A percentile compares a stretch with the other conserved stretches of the same genome.
phyloP scores from a whole-genome alignment of 768 basidiomycete species.

The button mushroom (Agaricus bisporus) region DNA sequence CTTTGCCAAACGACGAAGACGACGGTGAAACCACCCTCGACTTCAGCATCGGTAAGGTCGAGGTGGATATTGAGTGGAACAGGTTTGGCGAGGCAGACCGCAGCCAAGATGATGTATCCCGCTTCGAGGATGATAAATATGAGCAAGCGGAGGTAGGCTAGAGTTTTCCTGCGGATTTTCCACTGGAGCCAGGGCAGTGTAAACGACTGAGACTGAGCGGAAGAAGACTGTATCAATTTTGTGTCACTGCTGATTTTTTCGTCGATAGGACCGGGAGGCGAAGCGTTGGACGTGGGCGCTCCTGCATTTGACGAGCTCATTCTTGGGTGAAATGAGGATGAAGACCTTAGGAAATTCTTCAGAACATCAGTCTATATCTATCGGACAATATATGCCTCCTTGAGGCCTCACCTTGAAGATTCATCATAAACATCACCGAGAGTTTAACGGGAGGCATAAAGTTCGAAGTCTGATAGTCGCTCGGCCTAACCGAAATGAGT shows the following conservation, averaged over 20 bases:
- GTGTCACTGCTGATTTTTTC: too few relatives aligned
- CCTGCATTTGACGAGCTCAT: slow-evolving; percentile 1
- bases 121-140: slow-evolving; percentile 1
- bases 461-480: neutral
- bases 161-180: neutral
- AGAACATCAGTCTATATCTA: neutral
- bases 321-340: neutral
- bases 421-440: too few relatives aligned
- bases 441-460: too few relatives aligned
- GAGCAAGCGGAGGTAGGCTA: neutral
- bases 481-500: neutral
- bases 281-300: too few relatives aligned
- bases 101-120: slow-evolving; percentile 2
- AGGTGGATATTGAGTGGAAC: slow-evolving; percentile 4
- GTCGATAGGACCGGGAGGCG: too few relatives aligned
- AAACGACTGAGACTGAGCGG: too few relatives aligned
- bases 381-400: neutral
- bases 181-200: too few relatives aligned
- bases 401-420: neutral
- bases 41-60: slow-evolving; percentile 2
- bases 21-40: slow-evolving; percentile 7
- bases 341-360: neutral
- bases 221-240: too few relatives aligned
- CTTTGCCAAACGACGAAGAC: slow-evolving; percentile 8
- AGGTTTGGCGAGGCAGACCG: slow-evolving; percentile 4